phyloP scores from a whole-genome alignment of 2,329 filamentous ascomycete species.

The Xylariomycetidae sp. region DNA sequence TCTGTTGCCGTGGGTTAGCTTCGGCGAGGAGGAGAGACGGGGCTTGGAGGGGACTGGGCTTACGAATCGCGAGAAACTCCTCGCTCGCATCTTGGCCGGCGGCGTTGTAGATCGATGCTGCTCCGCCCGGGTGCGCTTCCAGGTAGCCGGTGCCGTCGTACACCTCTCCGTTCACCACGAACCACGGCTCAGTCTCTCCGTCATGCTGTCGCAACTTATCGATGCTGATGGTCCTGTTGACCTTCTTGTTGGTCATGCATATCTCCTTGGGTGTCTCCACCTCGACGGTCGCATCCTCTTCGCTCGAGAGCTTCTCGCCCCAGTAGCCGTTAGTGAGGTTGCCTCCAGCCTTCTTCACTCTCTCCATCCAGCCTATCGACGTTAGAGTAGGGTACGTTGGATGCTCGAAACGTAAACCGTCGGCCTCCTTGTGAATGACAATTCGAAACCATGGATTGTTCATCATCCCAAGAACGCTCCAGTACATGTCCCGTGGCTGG shows the following conservation, averaged over 20 bases:
- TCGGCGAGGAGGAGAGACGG: too few relatives aligned
- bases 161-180: slow-evolving; percentile 80
- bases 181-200: slow-evolving; percentile 67
- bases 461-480: slow-evolving; percentile 95
- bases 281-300: slow-evolving; percentile 33
- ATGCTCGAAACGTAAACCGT: slow-evolving; percentile 72
- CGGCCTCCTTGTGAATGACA: slow-evolving; percentile 62
- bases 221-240: slow-evolving; percentile 59
- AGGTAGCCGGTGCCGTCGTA: slow-evolving; percentile 81
- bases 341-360: slow-evolving; percentile 75
- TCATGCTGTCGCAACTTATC: slow-evolving; percentile 67
- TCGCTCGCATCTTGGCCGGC: slow-evolving; percentile 80
- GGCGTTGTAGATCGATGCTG: slow-evolving; percentile 73
- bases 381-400: slow-evolving; percentile 75
- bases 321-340: slow-evolving; percentile 77
- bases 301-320: slow-evolving; percentile 64
- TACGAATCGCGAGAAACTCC: slow-evolving; percentile 88
- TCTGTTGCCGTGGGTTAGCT: slow-evolving; percentile 58
- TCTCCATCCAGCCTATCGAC: slow-evolving; percentile 88
- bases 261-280: slow-evolving; percentile 58
- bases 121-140: slow-evolving; percentile 78
- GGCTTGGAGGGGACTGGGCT: too few relatives aligned
- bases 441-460: slow-evolving; percentile 93
- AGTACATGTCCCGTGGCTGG: slow-evolving; percentile 91
- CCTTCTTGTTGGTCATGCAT: slow-evolving; percentile 66